phyloP scores from a whole-genome alignment of 2,329 filamentous ascomycete species.

The Ophiobolus disseminans region DNA sequence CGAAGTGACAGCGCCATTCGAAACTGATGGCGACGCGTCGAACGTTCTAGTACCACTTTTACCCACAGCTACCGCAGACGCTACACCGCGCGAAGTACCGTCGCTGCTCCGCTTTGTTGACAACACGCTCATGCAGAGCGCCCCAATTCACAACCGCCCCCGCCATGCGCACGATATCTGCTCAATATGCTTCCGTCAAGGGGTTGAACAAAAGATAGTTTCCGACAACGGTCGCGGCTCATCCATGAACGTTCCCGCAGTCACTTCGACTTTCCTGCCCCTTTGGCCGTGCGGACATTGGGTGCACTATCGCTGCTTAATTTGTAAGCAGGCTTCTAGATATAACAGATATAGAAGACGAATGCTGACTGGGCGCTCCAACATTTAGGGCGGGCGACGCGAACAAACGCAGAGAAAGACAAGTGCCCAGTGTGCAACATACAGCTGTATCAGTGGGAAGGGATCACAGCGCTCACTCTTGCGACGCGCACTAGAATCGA shows the following conservation, averaged over 20 bases:
- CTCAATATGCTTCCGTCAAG: conserved; percentile 11
- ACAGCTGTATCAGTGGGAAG: conserved; percentile 29
- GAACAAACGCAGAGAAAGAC: neutral
- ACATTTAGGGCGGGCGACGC: conserved; percentile 3
- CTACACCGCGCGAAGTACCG: conserved; percentile 6
- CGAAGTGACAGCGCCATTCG: no score
- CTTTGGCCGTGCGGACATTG: conserved; percentile 32
- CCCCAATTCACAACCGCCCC: conserved; percentile 14
- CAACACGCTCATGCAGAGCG: conserved; percentile 18
- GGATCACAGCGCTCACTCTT: conserved; percentile 27
- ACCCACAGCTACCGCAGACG: neutral
- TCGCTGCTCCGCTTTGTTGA: conserved; percentile 33
- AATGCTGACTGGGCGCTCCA: no score
- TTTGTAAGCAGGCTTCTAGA: no score
- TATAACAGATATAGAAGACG: no score
- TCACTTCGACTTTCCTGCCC: conserved; percentile 21
- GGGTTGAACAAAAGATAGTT: neutral
- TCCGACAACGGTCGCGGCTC: no score
- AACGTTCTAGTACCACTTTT: neutral
- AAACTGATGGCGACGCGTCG: no score
- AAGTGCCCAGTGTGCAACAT: conserved; percentile 21
- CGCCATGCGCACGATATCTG: conserved; percentile 8
- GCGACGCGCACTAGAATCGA: conserved; percentile 23
- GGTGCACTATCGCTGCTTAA: conserved; percentile 36
- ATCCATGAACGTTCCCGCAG: neutral